phyloP scores from a whole-genome alignment of 371 early-diverging fungal genomes.

The Paraphysoderma sedebokerense region DNA sequence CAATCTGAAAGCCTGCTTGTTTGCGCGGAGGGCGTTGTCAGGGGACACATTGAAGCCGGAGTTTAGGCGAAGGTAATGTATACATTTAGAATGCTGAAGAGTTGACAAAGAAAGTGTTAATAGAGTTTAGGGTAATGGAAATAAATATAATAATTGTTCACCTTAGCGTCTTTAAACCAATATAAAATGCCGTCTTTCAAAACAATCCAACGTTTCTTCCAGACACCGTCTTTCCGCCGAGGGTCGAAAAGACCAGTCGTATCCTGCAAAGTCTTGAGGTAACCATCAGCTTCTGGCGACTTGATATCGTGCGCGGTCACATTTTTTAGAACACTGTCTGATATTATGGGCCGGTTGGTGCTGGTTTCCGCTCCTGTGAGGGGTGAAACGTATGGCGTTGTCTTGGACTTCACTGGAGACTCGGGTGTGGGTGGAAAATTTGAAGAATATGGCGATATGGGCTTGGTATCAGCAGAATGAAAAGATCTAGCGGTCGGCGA shows the following conservation, averaged over 20 bases:
- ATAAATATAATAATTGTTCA: no score
- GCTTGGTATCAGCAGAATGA: no score
- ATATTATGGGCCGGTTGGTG: not conserved
- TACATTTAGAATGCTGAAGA: no score
- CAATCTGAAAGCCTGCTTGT: not conserved
- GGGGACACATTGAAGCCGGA: not conserved
- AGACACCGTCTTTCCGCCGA: not conserved
- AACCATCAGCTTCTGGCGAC: not conserved
- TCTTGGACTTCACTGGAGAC: not conserved
- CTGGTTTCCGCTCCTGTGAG: not conserved
- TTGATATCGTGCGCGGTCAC: not conserved
- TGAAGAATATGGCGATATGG: no score
- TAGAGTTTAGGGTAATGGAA: no score
- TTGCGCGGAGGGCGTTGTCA: not conserved
- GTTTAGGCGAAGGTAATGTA: not conserved
- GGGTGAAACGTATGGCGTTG: not conserved
- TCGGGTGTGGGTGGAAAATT: not conserved
- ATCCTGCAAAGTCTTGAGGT: not conserved
- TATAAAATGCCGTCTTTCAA: constrained; percentile 5
- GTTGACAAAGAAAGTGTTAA: no score
- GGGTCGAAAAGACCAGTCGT: not conserved
- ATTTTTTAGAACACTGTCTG: not conserved
- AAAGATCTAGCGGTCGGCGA: no score
- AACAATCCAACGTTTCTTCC: constrained; percentile 14
- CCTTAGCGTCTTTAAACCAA: constrained; percentile 3